Base-by-base conservation (phyloP, 345 rosid species). In the Noccaea caerulescens region DNA sequence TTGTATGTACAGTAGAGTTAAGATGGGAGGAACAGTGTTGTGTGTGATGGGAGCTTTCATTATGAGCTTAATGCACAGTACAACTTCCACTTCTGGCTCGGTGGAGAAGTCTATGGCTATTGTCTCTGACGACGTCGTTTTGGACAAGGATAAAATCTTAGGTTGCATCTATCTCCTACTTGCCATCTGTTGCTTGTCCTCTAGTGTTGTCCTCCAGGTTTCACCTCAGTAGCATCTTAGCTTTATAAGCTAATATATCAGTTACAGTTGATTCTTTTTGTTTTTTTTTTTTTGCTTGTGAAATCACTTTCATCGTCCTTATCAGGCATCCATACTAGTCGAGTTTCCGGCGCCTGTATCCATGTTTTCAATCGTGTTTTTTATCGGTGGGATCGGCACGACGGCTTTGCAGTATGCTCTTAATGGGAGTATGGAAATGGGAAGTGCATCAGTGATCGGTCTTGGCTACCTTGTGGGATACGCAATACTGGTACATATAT, bases 261-360 rank as follows among this genome's bases (percentile, higher is more conserved):
- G 58, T 27, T 1, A 54, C 57, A 23, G 13, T 38, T 46, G 34
- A 1, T 63, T 5, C 52, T 72, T 37, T 64, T 72, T 51, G 2
- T 2, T 14, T 8, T 38, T 55, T 34, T 0, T 3, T 3, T 46
- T 34, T 14, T 55, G 46, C 34, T 60, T 55, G 18, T 58, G 32
- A 30, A 33, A 33, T 62, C 18, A 27, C 23, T 18, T 51, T 0
- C 58, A 59, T 58, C 5, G 14, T 69, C 20, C 25, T 25, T 1
- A 60, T 12, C 72, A 95, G 99, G 98, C 96, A 7, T 36, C 82
- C 1, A 71, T 92, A 66, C 76, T 95, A 83, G 80, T 73, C 1
- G 87, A 87, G 63, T 92, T 95, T 77, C 96, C 96, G 0, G 99
- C 94, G 9, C 99, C 99, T 0, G 63, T 88, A 58, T 90, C 98